Base-by-base conservation (phyloP, 257 asterid species). In the Phtheirospermum japonicum region DNA sequence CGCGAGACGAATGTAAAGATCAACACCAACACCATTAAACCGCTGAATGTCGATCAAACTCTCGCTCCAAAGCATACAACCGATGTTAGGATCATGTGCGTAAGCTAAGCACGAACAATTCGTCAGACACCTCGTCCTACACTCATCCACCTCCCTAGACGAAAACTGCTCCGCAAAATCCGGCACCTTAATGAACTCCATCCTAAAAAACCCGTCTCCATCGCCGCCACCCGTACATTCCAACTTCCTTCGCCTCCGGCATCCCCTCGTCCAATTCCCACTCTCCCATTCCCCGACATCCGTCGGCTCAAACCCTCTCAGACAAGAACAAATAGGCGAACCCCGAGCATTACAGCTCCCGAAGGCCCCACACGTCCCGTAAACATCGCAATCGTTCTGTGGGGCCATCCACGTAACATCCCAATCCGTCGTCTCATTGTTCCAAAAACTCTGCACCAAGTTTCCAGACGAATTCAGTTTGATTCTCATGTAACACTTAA, bases 51-150 rank as follows among this genome's bases (percentile, higher is more conserved):
- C 86, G 40, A 83, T 55, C 34, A 88, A 65, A 14, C 55, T 28
- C 3, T 48, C 74, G 2, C 54, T 61, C 85, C 88, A 86, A 36
- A 81, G 65, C 78, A 82, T 69, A 43, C 95, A 86, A 2, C 84
- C 82, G 20, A 71, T 79, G 19, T 75, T 79, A 14, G 0, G 33
- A 37, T 66, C 69, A 42, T 53, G 69, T 23, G 74, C 80, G 73
- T 84, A 79, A 9, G 91, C 91, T 8, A 77, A 58, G 72, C 91
- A 84, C 2, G 86, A 77, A 55, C 88, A 79, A 42, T 77, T 79
- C 18, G 40, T 64, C 63, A 66, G 61, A 74, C 93, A 87, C n/a
- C 37, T 55, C 2, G 12, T 34, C 60, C 75, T 18, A 10, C 86
- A 80, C 4, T 74, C 83, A 7, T 63, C 80, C 12, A 11, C 61